Percentiles rank a stretch among this genome's conserved stretches.
These are phyloP conservation scores for Candida nanaspora DNA, from an alignment of 805 yeast species.

Conservation along the genomic window DNA sequence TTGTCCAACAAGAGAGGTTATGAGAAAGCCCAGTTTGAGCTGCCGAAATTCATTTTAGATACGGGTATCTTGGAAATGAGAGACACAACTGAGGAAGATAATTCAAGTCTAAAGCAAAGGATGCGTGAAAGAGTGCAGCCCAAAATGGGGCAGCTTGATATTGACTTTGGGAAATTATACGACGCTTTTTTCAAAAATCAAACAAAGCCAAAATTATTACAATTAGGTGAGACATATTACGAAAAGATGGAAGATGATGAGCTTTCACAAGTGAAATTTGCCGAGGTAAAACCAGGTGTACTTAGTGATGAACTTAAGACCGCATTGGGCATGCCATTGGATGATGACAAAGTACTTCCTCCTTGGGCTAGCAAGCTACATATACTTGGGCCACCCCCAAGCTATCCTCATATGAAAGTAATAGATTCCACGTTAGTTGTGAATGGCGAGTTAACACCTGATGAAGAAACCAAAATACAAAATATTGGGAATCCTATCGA, in stretches of 20 bases:
- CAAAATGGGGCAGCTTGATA: conserved; percentile 75
- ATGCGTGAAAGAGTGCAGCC: conserved; percentile 86
- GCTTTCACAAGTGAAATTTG: conserved; percentile 28
- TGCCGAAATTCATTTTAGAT: conserved; percentile 70
- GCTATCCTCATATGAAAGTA: conserved; percentile 61
- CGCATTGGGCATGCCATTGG: conserved; percentile 62
- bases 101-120: conserved; percentile 56
- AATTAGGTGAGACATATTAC: conserved; percentile 70
- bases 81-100: conserved; percentile 46
- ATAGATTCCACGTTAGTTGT: conserved; percentile 20
- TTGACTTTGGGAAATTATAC: conserved; percentile 75
- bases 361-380: conserved; percentile 79
- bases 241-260: conserved; percentile 51
- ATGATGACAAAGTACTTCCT: conserved; percentile 38
- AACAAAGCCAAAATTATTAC: conserved; percentile 58
- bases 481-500: conserved; percentile 19
- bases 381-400: conserved; percentile 74
- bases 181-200: conserved; percentile 85
- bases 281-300: conserved; percentile 50
- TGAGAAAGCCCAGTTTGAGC: conserved; percentile 63
- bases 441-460: conserved; percentile 26
- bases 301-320: conserved; percentile 52
- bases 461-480: conserved; percentile 4
- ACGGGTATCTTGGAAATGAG: conserved; percentile 90
- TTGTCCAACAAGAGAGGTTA: conserved; percentile 57